A percentile compares a stretch with the other conserved stretches of the same genome.
Conservation (phyloP, 306 rosid genomes). For the Hylodesmum podocarpum region DNA sequence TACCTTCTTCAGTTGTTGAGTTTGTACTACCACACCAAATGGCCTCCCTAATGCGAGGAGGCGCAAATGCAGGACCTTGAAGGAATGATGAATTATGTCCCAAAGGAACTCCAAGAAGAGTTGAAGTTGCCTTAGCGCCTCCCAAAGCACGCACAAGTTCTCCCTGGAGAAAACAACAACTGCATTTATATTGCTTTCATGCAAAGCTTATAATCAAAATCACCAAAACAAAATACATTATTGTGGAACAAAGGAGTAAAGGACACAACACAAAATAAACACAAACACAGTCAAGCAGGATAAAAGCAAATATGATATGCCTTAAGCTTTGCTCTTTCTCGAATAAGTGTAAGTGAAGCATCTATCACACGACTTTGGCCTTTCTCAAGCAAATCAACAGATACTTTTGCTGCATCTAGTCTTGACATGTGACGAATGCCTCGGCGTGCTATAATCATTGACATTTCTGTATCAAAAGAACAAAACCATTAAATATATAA, state of each 20-base stretch:
- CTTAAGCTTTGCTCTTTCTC: slow-evolving; percentile 96
- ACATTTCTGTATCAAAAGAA: slow-evolving; percentile 50
- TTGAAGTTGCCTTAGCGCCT: slow-evolving; percentile 72
- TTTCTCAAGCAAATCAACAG: slow-evolving; percentile 57
- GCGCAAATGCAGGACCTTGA: slow-evolving; percentile 99
- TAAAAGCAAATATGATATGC: slow-evolving; percentile 30
- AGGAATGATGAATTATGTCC: slow-evolving; percentile 98
- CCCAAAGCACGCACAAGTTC: slow-evolving; percentile 95
- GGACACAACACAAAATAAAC: background rate
- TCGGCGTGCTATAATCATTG: slow-evolving; percentile 39
- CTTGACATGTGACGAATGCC: slow-evolving; percentile 65
- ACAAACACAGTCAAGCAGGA: background rate
- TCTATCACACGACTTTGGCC: slow-evolving; percentile 87
- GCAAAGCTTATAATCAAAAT: slow-evolving; percentile 5
- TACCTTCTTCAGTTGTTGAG: slow-evolving; percentile 93
- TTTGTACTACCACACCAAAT: slow-evolving; percentile 99
- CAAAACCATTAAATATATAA: background rate
- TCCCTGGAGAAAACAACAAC: slow-evolving; percentile 51
- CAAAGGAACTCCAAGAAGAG: slow-evolving; percentile 91
- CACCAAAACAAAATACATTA: background rate
- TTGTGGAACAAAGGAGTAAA: background rate
- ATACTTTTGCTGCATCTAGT: slow-evolving; percentile 58
- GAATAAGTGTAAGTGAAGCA: slow-evolving; percentile 94
- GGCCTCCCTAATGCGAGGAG: slow-evolving; percentile 95
- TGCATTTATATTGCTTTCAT: slow-evolving; percentile 1